Conservation (phyloP, 2,329 filamentous ascomycete species). For the Paraconiothyrium sp. region DNA sequence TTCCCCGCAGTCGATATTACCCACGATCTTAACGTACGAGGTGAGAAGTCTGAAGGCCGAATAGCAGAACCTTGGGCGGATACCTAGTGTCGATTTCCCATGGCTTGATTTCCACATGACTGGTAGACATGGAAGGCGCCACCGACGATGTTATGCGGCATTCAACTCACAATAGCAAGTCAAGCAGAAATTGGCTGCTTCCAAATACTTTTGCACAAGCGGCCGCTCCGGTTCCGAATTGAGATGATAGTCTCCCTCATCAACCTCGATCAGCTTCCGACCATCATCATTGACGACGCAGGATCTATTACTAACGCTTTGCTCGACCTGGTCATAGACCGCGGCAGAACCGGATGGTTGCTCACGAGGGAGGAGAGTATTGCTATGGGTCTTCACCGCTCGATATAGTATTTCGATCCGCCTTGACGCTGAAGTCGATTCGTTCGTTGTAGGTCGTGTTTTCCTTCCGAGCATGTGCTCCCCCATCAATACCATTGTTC, state of each 20-base stretch:
- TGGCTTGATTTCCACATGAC: not conserved
- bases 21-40: too few species aligned
- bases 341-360: not conserved
- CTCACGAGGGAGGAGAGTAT: too few species aligned
- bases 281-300: not conserved
- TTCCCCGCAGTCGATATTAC: not conserved
- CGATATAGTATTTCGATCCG: slow-evolving; percentile 1
- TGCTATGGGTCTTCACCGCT: not conserved
- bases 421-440: not conserved
- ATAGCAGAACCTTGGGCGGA: too few species aligned
- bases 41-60: too few species aligned
- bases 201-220: not conserved
- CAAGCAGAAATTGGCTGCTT: not conserved
- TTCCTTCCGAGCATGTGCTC: slow-evolving; percentile 23
- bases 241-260: not conserved
- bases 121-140: not conserved
- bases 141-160: not conserved
- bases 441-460: not conserved
- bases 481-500: slow-evolving; percentile 24
- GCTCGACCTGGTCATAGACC: not conserved
- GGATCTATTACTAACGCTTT: not conserved
- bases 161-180: slow-evolving; percentile 4
- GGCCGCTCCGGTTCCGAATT: not conserved
- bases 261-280: not conserved
- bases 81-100: not conserved